Conservation (phyloP, 2,329 filamentous ascomycete genomes). For the Phialophora tarda region DNA sequence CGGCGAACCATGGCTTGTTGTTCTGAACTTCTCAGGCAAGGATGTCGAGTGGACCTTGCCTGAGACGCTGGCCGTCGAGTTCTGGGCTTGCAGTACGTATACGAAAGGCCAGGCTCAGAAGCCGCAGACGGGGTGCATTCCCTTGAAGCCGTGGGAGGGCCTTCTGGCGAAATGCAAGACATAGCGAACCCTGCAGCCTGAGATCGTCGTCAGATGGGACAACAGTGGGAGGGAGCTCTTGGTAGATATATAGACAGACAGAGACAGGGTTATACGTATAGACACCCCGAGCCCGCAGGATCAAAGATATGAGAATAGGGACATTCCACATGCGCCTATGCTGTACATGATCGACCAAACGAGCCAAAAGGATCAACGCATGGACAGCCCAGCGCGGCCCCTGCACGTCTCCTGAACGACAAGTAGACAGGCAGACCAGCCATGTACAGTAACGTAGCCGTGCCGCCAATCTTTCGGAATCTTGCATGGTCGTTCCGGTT, state of each 20-base stretch:
- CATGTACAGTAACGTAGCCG: not conserved
- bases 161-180: slow-evolving; percentile 35
- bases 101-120: slow-evolving; percentile 33
- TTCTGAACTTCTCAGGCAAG: slow-evolving; percentile 40
- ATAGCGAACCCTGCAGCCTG: not conserved
- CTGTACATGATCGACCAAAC: too few relatives aligned
- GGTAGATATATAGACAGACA: not conserved
- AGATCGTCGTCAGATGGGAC: not conserved
- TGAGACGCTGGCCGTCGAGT: slow-evolving; percentile 28
- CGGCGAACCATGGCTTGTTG: slow-evolving; percentile 36
- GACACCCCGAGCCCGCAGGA: not conserved
- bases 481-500: not conserved
- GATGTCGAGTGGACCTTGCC: slow-evolving; percentile 38
- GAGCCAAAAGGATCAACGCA: too few relatives aligned
- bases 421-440: not conserved
- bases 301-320: too few relatives aligned
- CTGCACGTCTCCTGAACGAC: slow-evolving; percentile 6
- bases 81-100: slow-evolving; percentile 38
- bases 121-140: slow-evolving; percentile 26
- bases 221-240: not conserved
- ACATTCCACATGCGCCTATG: too few relatives aligned
- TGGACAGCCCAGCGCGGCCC: not conserved
- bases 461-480: slow-evolving; percentile 2
- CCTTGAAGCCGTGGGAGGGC: slow-evolving; percentile 39
- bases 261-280: not conserved